phyloP scores from a whole-genome alignment of 1,284 basidiomycete species.

The Ganoderma resinaceum region DNA sequence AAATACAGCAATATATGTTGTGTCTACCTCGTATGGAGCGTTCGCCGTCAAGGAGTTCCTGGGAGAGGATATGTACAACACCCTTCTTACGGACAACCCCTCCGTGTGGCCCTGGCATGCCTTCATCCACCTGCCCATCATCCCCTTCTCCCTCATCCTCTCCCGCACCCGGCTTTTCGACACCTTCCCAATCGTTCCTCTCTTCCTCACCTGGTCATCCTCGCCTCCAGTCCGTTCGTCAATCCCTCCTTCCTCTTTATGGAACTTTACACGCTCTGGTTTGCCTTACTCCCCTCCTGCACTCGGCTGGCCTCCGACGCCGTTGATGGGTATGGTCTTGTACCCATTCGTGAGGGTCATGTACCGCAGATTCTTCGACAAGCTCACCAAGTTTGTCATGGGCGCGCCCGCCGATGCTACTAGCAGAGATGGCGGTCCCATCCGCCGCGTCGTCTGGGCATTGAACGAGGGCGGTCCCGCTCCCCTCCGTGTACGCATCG shows the following conservation, averaged over 20 bases:
- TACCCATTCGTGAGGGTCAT: slow-evolving; percentile 55
- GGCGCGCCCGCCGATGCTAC: slow-evolving; percentile 40
- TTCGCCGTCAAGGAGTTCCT: slow-evolving; percentile 75
- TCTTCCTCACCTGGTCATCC: slow-evolving; percentile 73
- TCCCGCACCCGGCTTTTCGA: slow-evolving; percentile 59
- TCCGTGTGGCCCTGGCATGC: slow-evolving; percentile 75
- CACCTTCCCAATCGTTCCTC: slow-evolving; percentile 58
- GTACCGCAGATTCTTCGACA: slow-evolving; percentile 53
- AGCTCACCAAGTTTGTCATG: slow-evolving; percentile 55
- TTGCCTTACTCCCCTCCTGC: slow-evolving; percentile 19
- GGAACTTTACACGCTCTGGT: slow-evolving; percentile 13
- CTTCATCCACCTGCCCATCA: slow-evolving; percentile 72
- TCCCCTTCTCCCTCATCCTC: slow-evolving; percentile 63
- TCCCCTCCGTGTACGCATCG: slow-evolving; percentile 53
- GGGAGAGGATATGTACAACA: slow-evolving; percentile 66
- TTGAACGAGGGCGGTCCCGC: slow-evolving; percentile 54
- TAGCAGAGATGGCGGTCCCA: slow-evolving; percentile 22
- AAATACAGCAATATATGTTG: slow-evolving; percentile 62
- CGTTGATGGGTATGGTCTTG: slow-evolving; percentile 59
- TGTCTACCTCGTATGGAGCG: slow-evolving; percentile 72
- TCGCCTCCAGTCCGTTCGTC: slow-evolving; percentile 47
- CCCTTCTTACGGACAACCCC: slow-evolving; percentile 69
- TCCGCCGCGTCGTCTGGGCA: slow-evolving; percentile 42
- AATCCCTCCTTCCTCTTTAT: slow-evolving; percentile 3
- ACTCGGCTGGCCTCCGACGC: slow-evolving; percentile 69